Evolutionary conservation across 768 basidiomycete species (phyloP).

Genomic region (Favolaschia claudopus): DNA sequence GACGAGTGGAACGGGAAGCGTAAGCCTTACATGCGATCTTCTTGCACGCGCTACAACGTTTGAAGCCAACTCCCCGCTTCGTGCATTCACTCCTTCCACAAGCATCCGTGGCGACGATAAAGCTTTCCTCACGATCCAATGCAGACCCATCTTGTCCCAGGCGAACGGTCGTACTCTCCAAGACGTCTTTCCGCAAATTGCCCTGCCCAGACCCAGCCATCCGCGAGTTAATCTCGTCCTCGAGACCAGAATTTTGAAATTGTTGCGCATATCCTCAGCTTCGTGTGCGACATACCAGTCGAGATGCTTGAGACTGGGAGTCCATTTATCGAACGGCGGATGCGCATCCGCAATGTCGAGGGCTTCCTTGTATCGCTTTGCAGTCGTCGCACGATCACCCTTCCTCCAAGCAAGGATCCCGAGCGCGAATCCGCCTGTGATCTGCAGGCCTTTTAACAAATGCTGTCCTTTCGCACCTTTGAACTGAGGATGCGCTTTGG

Average conservation of each 20-base stretch:
- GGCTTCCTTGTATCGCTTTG: constrained; percentile 41
- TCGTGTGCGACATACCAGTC: constrained; percentile 33
- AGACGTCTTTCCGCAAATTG: constrained; percentile 31
- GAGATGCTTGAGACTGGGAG: constrained; percentile 27
- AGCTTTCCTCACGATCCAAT: constrained; percentile 20
- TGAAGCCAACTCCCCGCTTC: constrained; percentile 35
- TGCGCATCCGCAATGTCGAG: constrained; percentile 38
- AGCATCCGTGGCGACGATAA: constrained; percentile 38
- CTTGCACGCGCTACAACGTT: constrained; percentile 36
- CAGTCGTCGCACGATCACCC: constrained; percentile 39
- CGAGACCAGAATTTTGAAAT: constrained; percentile 33
- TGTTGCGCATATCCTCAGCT: constrained; percentile 29
- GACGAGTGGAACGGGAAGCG: neutral
- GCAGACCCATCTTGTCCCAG: constrained; percentile 28
- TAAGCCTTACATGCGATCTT: constrained; percentile 35
- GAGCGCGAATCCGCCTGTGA: constrained; percentile 36
- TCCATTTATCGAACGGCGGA: constrained; percentile 22
- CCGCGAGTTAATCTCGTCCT: constrained; percentile 33
- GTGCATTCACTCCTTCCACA: constrained; percentile 33
- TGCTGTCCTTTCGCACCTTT: constrained; percentile 29
- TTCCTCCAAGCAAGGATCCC: constrained; percentile 42
- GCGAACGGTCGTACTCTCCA: constrained; percentile 28
- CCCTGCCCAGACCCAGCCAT: constrained; percentile 12
- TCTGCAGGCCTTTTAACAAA: constrained; percentile 42
- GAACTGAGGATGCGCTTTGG: constrained; percentile 30